Evolutionary conservation across 352 stramenopile species (phyloP).

Genomic region (Phytophthora hybrid): DNA sequence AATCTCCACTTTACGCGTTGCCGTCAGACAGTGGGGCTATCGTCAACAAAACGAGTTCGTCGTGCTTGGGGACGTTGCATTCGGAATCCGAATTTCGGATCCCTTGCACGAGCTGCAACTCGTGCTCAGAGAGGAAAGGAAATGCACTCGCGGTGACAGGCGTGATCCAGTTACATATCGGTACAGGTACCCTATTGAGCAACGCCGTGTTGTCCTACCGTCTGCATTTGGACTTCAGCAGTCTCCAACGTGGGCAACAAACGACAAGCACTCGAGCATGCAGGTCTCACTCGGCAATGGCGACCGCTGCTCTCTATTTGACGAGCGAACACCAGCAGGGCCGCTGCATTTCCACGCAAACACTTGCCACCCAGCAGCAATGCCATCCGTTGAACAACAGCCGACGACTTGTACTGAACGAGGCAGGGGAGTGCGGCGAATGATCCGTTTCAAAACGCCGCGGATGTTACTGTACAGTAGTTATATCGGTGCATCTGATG

Average conservation of each 20-base stretch:
- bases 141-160: slow-evolving; percentile 17
- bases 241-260: not conserved
- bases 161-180: not conserved
- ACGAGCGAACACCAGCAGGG: slow-evolving; percentile 6
- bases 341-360: slow-evolving; percentile 12
- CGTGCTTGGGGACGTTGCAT: not conserved
- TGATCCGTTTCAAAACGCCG: slow-evolving; percentile 5
- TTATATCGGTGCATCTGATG: not conserved
- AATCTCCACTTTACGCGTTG: not conserved
- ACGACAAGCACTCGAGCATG: not conserved
- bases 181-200: slow-evolving; percentile 9
- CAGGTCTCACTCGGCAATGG: slow-evolving; percentile 3
- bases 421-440: not conserved
- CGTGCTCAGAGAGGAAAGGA: slow-evolving; percentile 13
- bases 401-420: too few relatives aligned
- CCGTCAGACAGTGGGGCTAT: not conserved
- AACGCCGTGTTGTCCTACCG: slow-evolving; percentile 6
- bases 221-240: not conserved
- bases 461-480: not conserved
- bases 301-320: slow-evolving; percentile 12
- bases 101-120: slow-evolving; percentile 11
- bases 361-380: slow-evolving; percentile 33
- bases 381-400: slow-evolving; percentile 15
- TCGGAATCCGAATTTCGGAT: not conserved
- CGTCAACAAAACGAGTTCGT: not conserved